Percentiles rank a stretch among this genome's conserved stretches.
Evolutionary conservation across 306 rosid species (phyloP).

Genomic region (Leucaena leucocephala): DNA sequence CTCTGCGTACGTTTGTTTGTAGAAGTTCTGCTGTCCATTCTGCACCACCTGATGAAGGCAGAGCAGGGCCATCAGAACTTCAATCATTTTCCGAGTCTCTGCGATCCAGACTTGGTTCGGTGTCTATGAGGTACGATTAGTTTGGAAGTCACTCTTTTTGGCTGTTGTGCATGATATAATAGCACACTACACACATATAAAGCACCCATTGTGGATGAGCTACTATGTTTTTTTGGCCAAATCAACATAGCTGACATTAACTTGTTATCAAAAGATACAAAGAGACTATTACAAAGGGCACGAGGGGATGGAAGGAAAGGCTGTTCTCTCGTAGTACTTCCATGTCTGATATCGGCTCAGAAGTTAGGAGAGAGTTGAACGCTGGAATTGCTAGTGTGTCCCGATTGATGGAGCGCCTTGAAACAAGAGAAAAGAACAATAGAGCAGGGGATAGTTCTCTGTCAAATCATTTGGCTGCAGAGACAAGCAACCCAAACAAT

Average conservation of each 20-base stretch:
- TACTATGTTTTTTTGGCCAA: background rate
- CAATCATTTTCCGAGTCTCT: conserved; percentile 83
- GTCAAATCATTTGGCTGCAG: conserved; percentile 42
- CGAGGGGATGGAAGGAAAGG: conserved; percentile 87
- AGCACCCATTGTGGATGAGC: background rate
- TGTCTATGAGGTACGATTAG: conserved; percentile 66
- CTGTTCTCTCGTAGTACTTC: conserved; percentile 70
- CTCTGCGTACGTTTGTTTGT: conserved; percentile 25
- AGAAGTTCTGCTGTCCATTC: conserved; percentile 56
- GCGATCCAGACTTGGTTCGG: conserved; percentile 62
- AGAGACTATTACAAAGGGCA: conserved; percentile 81
- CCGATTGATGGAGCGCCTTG: conserved; percentile 60
- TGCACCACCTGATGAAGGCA: conserved; percentile 51
- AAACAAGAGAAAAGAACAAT: conserved; percentile 49
- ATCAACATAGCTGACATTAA: conserved; percentile 28
- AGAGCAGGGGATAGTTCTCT: conserved; percentile 39
- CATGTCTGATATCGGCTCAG: conserved; percentile 62
- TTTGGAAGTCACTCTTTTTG: background rate
- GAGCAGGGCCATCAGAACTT: conserved; percentile 80
- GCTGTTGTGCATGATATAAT: background rate
- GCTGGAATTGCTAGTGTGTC: conserved; percentile 68
- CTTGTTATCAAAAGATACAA: conserved; percentile 62
- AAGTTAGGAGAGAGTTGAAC: conserved; percentile 63
- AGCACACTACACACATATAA: background rate
- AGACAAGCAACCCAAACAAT: conserved; percentile 42